Conservation (phyloP, 2,329 filamentous ascomycete genomes). For the Talaromyces verruculosus region DNA sequence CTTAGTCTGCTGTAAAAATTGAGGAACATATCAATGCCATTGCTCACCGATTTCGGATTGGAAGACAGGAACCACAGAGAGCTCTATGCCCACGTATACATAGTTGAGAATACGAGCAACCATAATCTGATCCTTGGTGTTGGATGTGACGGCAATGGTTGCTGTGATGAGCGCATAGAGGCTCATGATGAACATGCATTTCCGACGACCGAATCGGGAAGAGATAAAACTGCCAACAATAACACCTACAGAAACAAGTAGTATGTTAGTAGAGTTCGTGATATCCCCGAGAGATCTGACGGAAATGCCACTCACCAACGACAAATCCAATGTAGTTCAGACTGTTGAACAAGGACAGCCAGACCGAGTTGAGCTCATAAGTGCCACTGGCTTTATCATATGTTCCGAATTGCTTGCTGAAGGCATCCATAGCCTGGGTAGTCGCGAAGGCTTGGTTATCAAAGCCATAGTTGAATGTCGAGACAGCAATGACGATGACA, state of each 20-base stretch:
- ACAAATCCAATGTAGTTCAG: background rate
- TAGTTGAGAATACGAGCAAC: background rate
- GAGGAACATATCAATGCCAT: background rate
- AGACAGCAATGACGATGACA: background rate
- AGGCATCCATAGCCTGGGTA: background rate
- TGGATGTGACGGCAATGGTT: slow-evolving; percentile 2
- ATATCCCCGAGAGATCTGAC: background rate
- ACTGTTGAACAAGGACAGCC: background rate
- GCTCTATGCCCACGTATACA: slow-evolving; percentile 8
- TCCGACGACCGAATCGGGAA: background rate
- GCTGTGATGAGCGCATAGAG: background rate
- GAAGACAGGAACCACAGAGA: slow-evolving; percentile 4
- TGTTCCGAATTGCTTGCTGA: background rate
- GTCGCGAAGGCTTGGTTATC: background rate
- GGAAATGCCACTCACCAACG: background rate
- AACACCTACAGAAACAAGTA: background rate
- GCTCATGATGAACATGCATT: slow-evolving; percentile 14
- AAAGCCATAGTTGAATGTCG: background rate
- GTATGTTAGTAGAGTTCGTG: background rate
- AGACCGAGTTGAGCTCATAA: background rate
- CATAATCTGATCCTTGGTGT: slow-evolving; percentile 7
- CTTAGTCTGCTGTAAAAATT: background rate
- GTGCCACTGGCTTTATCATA: background rate
- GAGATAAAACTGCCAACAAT: slow-evolving; percentile 4
- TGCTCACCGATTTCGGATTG: slow-evolving; percentile 7